Evolutionary conservation across 1,139 yeast genomes (phyloP).

Genomic region (Suhomyces panamericanus): DNA sequence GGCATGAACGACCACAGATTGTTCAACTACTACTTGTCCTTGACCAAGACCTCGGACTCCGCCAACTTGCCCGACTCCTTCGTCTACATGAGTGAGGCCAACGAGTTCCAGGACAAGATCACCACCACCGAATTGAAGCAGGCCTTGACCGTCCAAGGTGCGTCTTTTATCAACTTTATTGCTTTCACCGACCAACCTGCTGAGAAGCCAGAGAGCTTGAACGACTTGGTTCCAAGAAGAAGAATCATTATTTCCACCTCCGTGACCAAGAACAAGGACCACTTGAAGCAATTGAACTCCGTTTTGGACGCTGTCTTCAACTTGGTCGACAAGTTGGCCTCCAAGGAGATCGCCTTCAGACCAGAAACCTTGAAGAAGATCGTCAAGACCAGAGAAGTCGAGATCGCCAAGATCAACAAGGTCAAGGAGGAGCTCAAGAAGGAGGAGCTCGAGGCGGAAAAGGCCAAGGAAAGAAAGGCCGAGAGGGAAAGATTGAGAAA

Average conservation of each 20-base stretch:
- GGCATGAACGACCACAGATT: constrained; percentile 78
- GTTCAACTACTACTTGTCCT: constrained; percentile 75
- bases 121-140: constrained; percentile 51
- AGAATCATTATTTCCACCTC: constrained; percentile 54
- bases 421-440: constrained; percentile 59
- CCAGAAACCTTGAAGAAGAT: constrained; percentile 77
- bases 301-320: constrained; percentile 54
- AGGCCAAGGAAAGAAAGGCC: constrained; percentile 67
- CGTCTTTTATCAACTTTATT: constrained; percentile 58
- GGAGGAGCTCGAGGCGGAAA: constrained; percentile 68
- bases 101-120: constrained; percentile 72
- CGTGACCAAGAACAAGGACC: constrained; percentile 46
- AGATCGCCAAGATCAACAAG: constrained; percentile 59
- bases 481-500: constrained; percentile 56
- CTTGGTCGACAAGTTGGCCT: constrained; percentile 53
- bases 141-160: constrained; percentile 52
- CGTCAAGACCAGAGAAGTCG: constrained; percentile 71
- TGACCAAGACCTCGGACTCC: constrained; percentile 79
- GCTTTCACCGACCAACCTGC: constrained; percentile 82
- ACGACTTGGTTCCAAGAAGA: constrained; percentile 56
- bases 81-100: constrained; percentile 88
- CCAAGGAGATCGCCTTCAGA: constrained; percentile 47
- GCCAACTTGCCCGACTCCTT: constrained; percentile 66
- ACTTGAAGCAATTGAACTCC: constrained; percentile 47
- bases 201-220: constrained; percentile 59